Conservation (phyloP, 2,329 filamentous ascomycete species). For the Ambrosiella xylebori region DNA sequence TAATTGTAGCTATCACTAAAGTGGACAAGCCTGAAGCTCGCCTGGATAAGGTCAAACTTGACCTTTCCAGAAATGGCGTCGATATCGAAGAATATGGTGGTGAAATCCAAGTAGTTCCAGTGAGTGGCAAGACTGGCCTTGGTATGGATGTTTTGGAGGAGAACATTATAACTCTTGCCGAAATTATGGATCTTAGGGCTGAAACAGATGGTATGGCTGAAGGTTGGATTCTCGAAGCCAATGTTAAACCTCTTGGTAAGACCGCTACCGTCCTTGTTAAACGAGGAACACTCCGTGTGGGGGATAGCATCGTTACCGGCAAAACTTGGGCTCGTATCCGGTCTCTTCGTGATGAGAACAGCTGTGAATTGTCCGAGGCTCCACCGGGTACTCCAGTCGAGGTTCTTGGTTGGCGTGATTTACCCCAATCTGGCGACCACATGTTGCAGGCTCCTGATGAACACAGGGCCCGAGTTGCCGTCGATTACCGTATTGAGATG, state of each 20-base stretch:
- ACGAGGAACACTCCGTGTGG: conserved; percentile 64
- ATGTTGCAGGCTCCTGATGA: conserved; percentile 71
- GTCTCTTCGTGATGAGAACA: conserved; percentile 68
- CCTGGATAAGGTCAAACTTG: conserved; percentile 69
- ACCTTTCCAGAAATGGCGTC: conserved; percentile 66
- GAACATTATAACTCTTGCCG: conserved; percentile 67
- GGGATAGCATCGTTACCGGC: conserved; percentile 75
- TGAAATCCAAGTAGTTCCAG: conserved; percentile 77
- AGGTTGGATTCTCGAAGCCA: conserved; percentile 86
- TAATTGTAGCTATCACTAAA: conserved; percentile 97
- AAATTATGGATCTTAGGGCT: conserved; percentile 79
- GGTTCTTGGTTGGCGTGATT: conserved; percentile 80
- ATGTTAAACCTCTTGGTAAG: conserved; percentile 68
- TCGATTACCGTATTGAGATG: conserved; percentile 58
- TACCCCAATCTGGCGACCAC: conserved; percentile 69
- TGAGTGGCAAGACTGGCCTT: conserved; percentile 83
- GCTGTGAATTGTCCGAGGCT: conserved; percentile 52
- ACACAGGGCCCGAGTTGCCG: conserved; percentile 57
- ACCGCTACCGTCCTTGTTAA: conserved; percentile 80
- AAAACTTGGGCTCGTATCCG: conserved; percentile 78
- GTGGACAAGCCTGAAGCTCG: conserved; percentile 75
- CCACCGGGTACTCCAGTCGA: conserved; percentile 81
- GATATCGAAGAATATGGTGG: conserved; percentile 91
- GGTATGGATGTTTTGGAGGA: conserved; percentile 90
- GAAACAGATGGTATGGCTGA: conserved; percentile 62